Conservation (phyloP, 2,329 filamentous ascomycete genomes). For the Cercospora citrullina region DNA sequence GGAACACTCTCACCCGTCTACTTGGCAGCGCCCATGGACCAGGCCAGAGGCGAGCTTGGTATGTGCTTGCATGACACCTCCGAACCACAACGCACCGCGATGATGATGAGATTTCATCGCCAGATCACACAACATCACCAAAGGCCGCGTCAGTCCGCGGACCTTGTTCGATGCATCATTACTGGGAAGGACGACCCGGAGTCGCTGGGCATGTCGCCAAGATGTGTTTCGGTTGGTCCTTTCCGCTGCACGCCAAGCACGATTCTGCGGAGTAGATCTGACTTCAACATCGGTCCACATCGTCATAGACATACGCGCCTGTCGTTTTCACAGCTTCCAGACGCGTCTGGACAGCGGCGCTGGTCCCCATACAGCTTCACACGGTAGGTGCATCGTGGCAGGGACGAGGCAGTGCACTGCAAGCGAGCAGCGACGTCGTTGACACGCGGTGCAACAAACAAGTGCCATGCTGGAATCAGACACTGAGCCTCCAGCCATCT, state of each 20-base stretch:
- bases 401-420: background rate
- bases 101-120: background rate
- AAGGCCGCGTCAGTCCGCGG: constrained; percentile 18
- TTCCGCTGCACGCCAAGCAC: constrained; percentile 15
- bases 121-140: background rate
- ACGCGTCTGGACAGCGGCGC: background rate
- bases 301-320: constrained; percentile 17
- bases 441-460: background rate
- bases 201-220: constrained; percentile 12
- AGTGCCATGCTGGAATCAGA: background rate
- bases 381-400: background rate
- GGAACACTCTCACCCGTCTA: background rate
- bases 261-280: constrained; percentile 18
- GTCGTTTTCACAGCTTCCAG: background rate
- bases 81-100: background rate
- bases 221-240: constrained; percentile 7
- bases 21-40: background rate
- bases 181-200: constrained; percentile 7
- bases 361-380: background rate
- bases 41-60: background rate
- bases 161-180: background rate
- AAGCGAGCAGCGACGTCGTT: background rate
- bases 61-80: background rate
- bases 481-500: background rate
- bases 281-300: constrained; percentile 11